Evolutionary conservation across 305 asterid genomes (phyloP).

Genomic region (Fraxinus angustifolia): DNA sequence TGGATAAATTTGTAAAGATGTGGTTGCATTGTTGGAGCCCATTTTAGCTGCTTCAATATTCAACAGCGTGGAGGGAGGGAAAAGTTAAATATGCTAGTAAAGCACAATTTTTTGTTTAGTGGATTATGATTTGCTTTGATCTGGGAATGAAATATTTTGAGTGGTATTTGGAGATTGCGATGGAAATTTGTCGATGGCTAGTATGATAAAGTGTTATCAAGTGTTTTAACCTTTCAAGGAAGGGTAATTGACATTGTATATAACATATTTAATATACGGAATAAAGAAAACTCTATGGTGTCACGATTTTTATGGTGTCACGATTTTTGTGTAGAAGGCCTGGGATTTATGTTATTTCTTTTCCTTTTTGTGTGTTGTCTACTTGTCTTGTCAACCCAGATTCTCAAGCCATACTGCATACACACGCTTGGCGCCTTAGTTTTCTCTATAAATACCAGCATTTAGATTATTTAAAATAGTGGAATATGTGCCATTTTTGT

Average conservation of each 20-base stretch:
- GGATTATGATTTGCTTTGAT: neutral
- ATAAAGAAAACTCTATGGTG: neutral
- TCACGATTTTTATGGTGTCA: neutral
- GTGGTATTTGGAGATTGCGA: neutral
- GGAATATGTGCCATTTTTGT: slow-evolving; percentile 3
- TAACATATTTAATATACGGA: neutral
- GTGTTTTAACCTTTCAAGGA: neutral
- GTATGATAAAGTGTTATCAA: neutral
- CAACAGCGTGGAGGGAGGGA: neutral
- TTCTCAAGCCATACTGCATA: neutral
- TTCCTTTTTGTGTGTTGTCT: neutral
- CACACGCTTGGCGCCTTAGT: neutral
- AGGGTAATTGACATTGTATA: neutral
- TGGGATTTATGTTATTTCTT: neutral
- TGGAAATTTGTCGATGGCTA: neutral
- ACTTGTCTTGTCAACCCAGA: neutral
- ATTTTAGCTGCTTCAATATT: neutral
- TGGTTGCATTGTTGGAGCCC: neutral
- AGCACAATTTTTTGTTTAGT: neutral
- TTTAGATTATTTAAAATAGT: neutral
- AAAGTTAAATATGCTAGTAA: neutral
- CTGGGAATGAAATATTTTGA: neutral
- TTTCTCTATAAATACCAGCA: neutral
- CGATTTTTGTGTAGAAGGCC: neutral
- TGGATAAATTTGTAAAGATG: neutral